Conservation (phyloP, 108 stramenopile species). For the Fragilaria crotonensis region DNA sequence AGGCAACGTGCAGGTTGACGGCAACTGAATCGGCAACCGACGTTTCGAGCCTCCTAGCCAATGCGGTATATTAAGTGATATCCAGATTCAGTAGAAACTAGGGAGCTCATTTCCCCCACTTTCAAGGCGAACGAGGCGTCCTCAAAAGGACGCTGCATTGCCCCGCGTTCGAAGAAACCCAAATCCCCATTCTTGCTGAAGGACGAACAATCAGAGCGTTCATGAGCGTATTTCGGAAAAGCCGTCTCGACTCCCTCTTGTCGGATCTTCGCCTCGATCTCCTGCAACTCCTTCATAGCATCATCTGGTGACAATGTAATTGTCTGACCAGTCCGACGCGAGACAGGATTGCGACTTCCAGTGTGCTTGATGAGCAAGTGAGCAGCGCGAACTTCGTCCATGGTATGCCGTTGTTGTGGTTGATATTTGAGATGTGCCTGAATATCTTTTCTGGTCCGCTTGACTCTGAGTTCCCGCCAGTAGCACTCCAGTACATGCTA, state of each 20-base stretch:
- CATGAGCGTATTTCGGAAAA: slow-evolving; percentile 72
- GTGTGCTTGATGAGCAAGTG: slow-evolving; percentile 97
- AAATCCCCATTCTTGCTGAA: slow-evolving; percentile 72
- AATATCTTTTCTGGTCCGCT: too few relatives aligned
- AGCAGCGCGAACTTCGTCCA: slow-evolving; percentile 73
- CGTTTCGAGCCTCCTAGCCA: too few relatives aligned
- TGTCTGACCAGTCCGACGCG: slow-evolving; percentile 68
- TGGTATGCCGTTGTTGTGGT: too few relatives aligned
- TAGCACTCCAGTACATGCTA: too few relatives aligned
- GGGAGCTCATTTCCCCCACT: slow-evolving; percentile 80
- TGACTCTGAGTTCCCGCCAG: too few relatives aligned
- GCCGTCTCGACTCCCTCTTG: slow-evolving; percentile 49
- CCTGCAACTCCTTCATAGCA: slow-evolving; percentile 59
- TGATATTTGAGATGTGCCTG: too few relatives aligned
- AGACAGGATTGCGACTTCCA: slow-evolving; percentile 73
- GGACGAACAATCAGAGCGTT: slow-evolving; percentile 77
- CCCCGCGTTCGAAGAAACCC: slow-evolving; percentile 79
- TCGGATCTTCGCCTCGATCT: slow-evolving; percentile 41
- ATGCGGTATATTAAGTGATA: slow-evolving; percentile 95
- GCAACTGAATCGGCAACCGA: background rate
- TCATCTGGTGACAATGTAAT: slow-evolving; percentile 66
- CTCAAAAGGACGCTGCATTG: slow-evolving; percentile 91
- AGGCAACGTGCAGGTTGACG: too few relatives aligned
- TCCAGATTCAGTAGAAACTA: slow-evolving; percentile 92
- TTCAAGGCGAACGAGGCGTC: slow-evolving; percentile 86